Evolutionary conservation across 805 yeast species (phyloP).

Genomic region (Citeromyces nyonsensis): DNA sequence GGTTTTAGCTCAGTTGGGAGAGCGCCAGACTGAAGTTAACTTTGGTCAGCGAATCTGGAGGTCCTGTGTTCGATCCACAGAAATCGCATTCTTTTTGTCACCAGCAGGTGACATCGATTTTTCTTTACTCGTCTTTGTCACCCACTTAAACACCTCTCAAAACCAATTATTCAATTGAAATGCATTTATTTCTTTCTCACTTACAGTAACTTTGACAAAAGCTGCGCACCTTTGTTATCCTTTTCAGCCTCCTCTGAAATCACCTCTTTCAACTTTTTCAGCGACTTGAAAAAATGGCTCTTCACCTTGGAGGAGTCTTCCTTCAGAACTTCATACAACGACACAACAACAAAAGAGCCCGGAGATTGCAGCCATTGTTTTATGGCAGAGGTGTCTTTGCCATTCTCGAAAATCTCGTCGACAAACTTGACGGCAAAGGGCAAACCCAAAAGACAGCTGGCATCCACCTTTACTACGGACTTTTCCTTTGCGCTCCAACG

Average conservation of each 20-base stretch:
- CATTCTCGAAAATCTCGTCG: constrained; percentile 26
- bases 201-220: constrained; percentile 21
- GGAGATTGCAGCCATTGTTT: constrained; percentile 54
- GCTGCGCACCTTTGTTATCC: constrained; percentile 52
- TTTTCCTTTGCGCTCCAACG: constrained; percentile 60
- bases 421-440: constrained; percentile 39
- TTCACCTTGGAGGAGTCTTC: constrained; percentile 19
- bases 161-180: too few relatives aligned
- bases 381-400: constrained; percentile 34
- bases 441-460: constrained; percentile 32
- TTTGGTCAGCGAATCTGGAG: constrained; percentile 35
- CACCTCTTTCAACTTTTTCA: constrained; percentile 33
- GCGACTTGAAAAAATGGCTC: constrained; percentile 29
- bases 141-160: too few relatives aligned
- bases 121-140: too few relatives aligned
- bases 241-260: constrained; percentile 21
- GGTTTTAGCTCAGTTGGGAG: constrained; percentile 2
- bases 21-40: constrained; percentile 1
- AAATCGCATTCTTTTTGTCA: constrained; percentile 33
- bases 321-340: constrained; percentile 55
- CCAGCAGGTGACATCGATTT: too few relatives aligned
- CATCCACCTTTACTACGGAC: constrained; percentile 25
- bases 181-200: not conserved
- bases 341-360: constrained; percentile 72
- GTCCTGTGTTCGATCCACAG: constrained; percentile 86